phyloP scores from a whole-genome alignment of 192 early-diverging fungal species.

The Podila epigama region DNA sequence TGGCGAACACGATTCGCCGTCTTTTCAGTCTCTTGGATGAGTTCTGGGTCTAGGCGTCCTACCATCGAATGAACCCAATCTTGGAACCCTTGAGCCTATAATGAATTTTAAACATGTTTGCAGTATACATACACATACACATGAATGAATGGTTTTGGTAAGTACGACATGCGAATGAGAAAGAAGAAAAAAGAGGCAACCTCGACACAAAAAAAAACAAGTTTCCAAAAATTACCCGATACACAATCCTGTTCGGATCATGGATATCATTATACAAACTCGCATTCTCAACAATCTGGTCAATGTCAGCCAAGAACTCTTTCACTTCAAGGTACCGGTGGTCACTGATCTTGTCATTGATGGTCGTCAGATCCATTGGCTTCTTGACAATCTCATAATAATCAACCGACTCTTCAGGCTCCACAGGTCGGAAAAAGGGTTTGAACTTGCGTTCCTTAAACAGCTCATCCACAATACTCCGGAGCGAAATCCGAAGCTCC shows the following conservation, averaged over 20 bases:
- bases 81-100: constrained; percentile 37
- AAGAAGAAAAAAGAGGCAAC: not conserved
- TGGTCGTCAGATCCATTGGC: constrained; percentile 62
- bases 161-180: no score
- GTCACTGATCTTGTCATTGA: constrained; percentile 55
- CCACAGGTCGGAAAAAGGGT: constrained; percentile 56
- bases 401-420: constrained; percentile 50
- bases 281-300: constrained; percentile 32
- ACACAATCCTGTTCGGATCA: constrained; percentile 32
- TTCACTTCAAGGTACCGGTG: constrained; percentile 35
- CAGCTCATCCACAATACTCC: constrained; percentile 62
- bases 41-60: constrained; percentile 26
- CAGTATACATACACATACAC: no score
- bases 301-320: constrained; percentile 39
- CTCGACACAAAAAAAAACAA: not conserved
- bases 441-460: constrained; percentile 56
- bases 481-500: constrained; percentile 63
- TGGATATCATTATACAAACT: constrained; percentile 27
- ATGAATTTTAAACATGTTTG: not conserved
- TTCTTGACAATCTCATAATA: constrained; percentile 54
- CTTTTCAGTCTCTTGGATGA: constrained; percentile 39
- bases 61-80: constrained; percentile 38
- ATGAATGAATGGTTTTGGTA: no score
- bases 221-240: constrained; percentile 3
- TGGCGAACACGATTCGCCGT: constrained; percentile 37